Evolutionary conservation across 140 eudicot species (phyloP).

Genomic region (Erigeron philadelphicus): DNA sequence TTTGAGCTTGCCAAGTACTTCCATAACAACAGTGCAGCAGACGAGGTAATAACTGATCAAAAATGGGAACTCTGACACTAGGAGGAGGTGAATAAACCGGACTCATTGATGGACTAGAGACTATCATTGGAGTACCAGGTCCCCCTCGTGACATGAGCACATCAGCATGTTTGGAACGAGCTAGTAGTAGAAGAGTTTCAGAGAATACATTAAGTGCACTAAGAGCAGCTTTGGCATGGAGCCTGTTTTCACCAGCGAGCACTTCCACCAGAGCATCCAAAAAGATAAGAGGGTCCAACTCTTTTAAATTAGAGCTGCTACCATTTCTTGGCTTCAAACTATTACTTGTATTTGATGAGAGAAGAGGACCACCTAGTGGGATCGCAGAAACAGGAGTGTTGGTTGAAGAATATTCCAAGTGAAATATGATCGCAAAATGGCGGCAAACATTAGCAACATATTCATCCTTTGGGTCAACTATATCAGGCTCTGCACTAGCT

Average conservation of each 20-base stretch:
- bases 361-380: conserved; percentile 61
- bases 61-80: conserved; percentile 83
- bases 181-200: conserved; percentile 80
- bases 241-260: conserved; percentile 80
- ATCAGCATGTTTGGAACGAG: conserved; percentile 77
- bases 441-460: conserved; percentile 73
- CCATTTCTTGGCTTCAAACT: conserved; percentile 50
- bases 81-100: conserved; percentile 99
- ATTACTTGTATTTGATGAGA: conserved; percentile 45
- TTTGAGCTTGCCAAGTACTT: conserved; percentile 90
- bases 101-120: conserved; percentile 94
- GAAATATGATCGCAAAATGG: conserved; percentile 92
- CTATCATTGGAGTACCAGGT: conserved; percentile 94
- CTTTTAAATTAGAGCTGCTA: conserved; percentile 63
- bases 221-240: conserved; percentile 85
- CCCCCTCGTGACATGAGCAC: conserved; percentile 76
- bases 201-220: conserved; percentile 68
- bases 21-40: conserved; percentile 95
- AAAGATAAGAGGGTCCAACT: conserved; percentile 85
- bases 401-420: conserved; percentile 55
- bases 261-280: conserved; percentile 94
- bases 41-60: conserved; percentile 91
- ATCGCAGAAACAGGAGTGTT: conserved; percentile 44
- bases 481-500: conserved; percentile 81
- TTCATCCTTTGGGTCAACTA: conserved; percentile 75